phyloP scores from a whole-genome alignment of 2,329 filamentous ascomycete species.

The Fusarium oligoseptatum region DNA sequence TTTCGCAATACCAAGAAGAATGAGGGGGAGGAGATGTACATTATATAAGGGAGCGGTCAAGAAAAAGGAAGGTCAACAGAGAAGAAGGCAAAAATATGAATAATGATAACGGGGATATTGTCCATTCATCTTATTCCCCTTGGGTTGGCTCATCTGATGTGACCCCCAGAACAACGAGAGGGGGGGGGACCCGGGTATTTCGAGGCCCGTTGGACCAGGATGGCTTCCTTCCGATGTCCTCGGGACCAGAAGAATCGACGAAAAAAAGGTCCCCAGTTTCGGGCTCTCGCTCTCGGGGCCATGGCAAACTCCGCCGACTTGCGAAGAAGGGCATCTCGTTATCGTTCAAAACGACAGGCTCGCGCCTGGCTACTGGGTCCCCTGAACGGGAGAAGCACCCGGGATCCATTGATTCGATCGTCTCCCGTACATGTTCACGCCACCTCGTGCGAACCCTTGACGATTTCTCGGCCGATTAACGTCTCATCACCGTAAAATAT shows the following conservation, averaged over 20 bases:
- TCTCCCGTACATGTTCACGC: conserved; percentile 7
- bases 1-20: not conserved
- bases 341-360: not conserved
- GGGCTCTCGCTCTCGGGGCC: conserved; percentile 25
- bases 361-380: not conserved
- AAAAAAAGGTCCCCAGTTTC: conserved; percentile 3
- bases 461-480: conserved; percentile 33
- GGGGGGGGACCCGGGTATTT: not conserved
- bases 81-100: not conserved
- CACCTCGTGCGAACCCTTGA: conserved; percentile 12
- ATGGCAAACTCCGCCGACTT: conserved; percentile 11
- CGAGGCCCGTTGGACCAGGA: not conserved
- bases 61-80: not conserved
- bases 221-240: conserved; percentile 8
- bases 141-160: conserved; percentile 3
- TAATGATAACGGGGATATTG: not conserved
- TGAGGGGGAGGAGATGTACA: not conserved
- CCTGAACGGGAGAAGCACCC: conserved; percentile 10
- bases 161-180: not conserved
- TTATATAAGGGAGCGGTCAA: not conserved
- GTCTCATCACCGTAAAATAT: conserved; percentile 13
- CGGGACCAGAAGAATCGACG: conserved; percentile 11
- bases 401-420: not conserved
- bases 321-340: conserved; percentile 8
- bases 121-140: not conserved